phyloP scores from a whole-genome alignment of 2,329 filamentous ascomycete genomes.

The Sphaerulina vaccinii region DNA sequence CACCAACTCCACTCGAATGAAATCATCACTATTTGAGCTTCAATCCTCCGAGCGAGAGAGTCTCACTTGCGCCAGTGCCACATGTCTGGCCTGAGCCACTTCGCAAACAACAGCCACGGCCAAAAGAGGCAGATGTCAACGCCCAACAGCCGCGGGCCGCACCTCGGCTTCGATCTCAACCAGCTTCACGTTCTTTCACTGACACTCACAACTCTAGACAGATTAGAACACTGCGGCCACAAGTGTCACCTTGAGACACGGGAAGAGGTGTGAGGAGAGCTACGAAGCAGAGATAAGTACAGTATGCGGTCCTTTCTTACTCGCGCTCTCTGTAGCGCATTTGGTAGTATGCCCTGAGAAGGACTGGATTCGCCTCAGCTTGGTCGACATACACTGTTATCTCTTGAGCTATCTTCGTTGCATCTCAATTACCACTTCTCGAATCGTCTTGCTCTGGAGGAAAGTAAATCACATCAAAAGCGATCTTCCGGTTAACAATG shows the following conservation, averaged over 20 bases:
- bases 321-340: slow-evolving; percentile 5
- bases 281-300: slow-evolving; percentile 11
- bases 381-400: neutral
- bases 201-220: neutral
- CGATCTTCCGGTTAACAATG: slow-evolving; percentile 12
- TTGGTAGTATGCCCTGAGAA: slow-evolving; percentile 9
- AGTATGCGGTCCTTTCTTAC: slow-evolving; percentile 4
- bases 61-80: slow-evolving; percentile 1
- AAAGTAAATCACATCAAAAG: neutral
- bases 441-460: neutral
- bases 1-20: slow-evolving; percentile 8
- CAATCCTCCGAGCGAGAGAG: neutral
- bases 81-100: slow-evolving; percentile 1
- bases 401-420: neutral
- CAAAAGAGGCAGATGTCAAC: neutral
- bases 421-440: neutral
- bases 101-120: neutral
- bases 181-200: neutral
- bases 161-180: slow-evolving; percentile 1
- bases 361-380: too few relatives aligned
- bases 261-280: neutral
- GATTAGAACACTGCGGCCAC: neutral
- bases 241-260: neutral
- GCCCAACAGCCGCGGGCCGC: neutral
- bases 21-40: neutral